Evolutionary conservation across 2,329 filamentous ascomycete species (phyloP).

Genomic region (Pseudocercospora fuligena): DNA sequence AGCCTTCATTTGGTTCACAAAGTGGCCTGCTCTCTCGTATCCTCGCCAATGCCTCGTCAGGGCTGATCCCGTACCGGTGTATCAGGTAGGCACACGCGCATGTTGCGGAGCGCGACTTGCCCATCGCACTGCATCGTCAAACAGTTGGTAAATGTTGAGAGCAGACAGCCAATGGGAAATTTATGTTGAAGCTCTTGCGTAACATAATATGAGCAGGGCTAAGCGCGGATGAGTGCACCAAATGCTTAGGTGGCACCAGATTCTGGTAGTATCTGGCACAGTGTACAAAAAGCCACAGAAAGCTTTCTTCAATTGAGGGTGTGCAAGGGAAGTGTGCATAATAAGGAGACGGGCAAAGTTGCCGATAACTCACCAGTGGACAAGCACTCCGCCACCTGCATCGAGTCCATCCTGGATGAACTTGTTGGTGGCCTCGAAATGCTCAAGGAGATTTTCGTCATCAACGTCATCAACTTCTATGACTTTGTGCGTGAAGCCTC

Average conservation of each 20-base stretch:
- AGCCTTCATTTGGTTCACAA: constrained; percentile 88
- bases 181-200: neutral
- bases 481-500: constrained; percentile 67
- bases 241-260: neutral
- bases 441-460: constrained; percentile 81
- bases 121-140: constrained; percentile 72
- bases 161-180: neutral
- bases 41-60: constrained; percentile 69
- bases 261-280: neutral
- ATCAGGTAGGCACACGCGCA: constrained; percentile 85
- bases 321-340: neutral
- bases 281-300: neutral
- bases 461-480: constrained; percentile 91
- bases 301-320: neutral
- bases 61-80: constrained; percentile 56
- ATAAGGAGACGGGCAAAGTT: neutral
- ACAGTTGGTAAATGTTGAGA: constrained; percentile 8
- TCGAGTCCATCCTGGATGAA: constrained; percentile 82
- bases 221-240: neutral
- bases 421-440: constrained; percentile 75
- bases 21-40: constrained; percentile 74
- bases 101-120: constrained; percentile 89
- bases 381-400: constrained; percentile 64
- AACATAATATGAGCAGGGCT: neutral
- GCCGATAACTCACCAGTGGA: constrained; percentile 67